Evolutionary conservation across 768 basidiomycete species (phyloP).

Genomic region (Cystofilobasidium bisporidii): DNA sequence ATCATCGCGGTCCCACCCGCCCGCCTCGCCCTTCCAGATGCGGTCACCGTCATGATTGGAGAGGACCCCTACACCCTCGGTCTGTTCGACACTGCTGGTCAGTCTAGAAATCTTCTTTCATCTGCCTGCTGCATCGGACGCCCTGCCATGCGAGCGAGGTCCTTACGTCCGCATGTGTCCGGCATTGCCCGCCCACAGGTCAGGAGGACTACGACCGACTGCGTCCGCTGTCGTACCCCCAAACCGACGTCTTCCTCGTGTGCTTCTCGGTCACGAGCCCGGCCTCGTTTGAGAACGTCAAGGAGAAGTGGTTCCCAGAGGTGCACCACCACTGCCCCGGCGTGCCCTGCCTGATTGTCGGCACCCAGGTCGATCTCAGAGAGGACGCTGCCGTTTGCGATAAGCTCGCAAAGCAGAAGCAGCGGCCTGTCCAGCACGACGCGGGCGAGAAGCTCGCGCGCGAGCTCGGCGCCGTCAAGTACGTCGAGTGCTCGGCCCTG

Average conservation of each 20-base stretch:
- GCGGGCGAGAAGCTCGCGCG: conserved; percentile 90
- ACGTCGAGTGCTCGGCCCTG: conserved; percentile 96
- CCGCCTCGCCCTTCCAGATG: conserved; percentile 39
- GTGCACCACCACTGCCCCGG: conserved; percentile 99
- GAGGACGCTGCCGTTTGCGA: conserved; percentile 88
- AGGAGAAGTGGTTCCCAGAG: conserved; percentile 99
- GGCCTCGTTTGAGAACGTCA: conserved; percentile 99
- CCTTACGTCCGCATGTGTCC: no score
- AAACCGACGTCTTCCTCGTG: conserved; percentile 98
- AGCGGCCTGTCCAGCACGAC: conserved; percentile 77
- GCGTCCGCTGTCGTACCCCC: conserved; percentile 96
- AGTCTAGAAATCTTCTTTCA: conserved; percentile 42
- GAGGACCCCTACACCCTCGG: conserved; percentile 98
- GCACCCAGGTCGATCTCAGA: conserved; percentile 93
- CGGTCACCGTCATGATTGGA: conserved; percentile 99
- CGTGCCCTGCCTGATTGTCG: conserved; percentile 97
- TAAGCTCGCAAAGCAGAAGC: conserved; percentile 92
- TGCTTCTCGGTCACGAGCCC: conserved; percentile 99
- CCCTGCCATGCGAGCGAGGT: no score
- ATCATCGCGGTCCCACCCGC: background rate
- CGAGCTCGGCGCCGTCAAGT: conserved; percentile 96
- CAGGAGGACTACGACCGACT: conserved; percentile 99
- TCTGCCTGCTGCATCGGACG: no score
- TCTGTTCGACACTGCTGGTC: conserved; percentile 96
- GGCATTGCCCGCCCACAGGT: conserved; percentile 46